Percentiles rank a stretch among this genome's conserved stretches.
Evolutionary conservation across 139 green algal species (phyloP).

Genomic region (Chlamydomonas eustigma): DNA sequence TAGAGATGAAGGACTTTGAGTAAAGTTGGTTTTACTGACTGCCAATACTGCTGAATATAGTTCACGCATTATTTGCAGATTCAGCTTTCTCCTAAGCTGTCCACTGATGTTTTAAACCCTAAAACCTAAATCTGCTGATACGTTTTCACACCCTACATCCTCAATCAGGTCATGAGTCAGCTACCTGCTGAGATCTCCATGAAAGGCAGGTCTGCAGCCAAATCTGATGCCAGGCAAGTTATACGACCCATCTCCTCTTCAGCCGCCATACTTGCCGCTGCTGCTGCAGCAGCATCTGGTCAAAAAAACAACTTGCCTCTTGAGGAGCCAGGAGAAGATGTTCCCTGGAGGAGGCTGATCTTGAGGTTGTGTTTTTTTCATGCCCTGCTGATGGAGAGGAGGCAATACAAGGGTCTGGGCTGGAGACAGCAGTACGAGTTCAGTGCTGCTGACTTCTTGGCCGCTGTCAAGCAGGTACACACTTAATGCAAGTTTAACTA

Average conservation of each 20-base stretch:
- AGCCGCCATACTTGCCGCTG: neutral
- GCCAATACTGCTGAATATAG: too few relatives aligned
- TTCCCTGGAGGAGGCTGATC: conserved; percentile 29
- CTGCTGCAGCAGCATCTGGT: neutral
- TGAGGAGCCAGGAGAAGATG: neutral
- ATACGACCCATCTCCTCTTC: too few relatives aligned
- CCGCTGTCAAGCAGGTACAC: conserved; percentile 38
- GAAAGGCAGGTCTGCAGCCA: neutral
- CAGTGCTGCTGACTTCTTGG: conserved; percentile 66
- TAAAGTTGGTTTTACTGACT: too few relatives aligned
- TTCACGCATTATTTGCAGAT: too few relatives aligned
- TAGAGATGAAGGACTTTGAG: too few relatives aligned
- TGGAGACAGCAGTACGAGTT: conserved; percentile 85
- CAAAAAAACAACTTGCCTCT: neutral
- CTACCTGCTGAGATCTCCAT: conserved; percentile 23
- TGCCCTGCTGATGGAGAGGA: conserved; percentile 37
- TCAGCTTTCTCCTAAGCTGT: too few relatives aligned
- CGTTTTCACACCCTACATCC: neutral
- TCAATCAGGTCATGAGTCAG: conserved; percentile 25
- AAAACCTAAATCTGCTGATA: neutral
- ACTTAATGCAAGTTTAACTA: too few relatives aligned
- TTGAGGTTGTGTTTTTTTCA: conserved; percentile 42
- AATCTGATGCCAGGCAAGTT: neutral
- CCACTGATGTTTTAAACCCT: neutral
- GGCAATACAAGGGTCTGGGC: conserved; percentile 69